phyloP scores from a whole-genome alignment of 352 stramenopile genomes.

The Globisporangium splendens region DNA sequence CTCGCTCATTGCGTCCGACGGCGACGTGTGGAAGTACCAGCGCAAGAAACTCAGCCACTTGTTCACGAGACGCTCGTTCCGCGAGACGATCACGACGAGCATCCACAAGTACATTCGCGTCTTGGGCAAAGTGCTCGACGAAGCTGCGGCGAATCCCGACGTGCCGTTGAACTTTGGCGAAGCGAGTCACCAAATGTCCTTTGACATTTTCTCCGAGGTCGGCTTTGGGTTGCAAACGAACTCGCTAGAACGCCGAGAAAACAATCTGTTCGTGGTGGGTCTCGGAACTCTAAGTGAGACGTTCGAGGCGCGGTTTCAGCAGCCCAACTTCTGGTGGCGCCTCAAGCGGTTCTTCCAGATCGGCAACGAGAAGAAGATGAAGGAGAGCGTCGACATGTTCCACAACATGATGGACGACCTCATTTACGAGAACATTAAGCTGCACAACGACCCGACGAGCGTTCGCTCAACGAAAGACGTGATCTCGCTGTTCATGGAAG shows the following conservation, averaged over 20 bases:
- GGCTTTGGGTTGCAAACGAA: slow-evolving; percentile 44
- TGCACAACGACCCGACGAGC: slow-evolving; percentile 11
- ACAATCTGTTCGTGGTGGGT: slow-evolving; percentile 35
- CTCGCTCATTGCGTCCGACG: slow-evolving; percentile 56
- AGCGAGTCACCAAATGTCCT: slow-evolving; percentile 41
- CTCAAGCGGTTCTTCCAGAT: slow-evolving; percentile 34
- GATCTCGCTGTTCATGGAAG: slow-evolving; percentile 24
- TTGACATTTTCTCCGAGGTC: slow-evolving; percentile 56
- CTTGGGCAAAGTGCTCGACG: slow-evolving; percentile 20
- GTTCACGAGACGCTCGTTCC: slow-evolving; percentile 50
- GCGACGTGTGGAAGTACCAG: slow-evolving; percentile 42
- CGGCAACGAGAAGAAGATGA: slow-evolving; percentile 35
- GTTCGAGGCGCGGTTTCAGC: slow-evolving; percentile 23
- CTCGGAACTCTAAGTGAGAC: slow-evolving; percentile 5
- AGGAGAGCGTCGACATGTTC: slow-evolving; percentile 34
- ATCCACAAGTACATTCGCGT: slow-evolving; percentile 37
- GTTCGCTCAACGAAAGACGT: slow-evolving; percentile 15
- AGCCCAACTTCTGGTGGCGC: slow-evolving; percentile 32
- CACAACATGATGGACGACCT: slow-evolving; percentile 44
- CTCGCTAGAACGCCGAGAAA: slow-evolving; percentile 29
- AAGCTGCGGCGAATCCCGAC: neutral
- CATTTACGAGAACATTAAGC: slow-evolving; percentile 44
- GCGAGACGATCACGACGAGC: slow-evolving; percentile 30
- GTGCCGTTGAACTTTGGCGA: slow-evolving; percentile 15
- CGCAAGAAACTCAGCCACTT: slow-evolving; percentile 79